Evolutionary conservation across 139 green algal genomes (phyloP), one percentile per base, ranked within the genome.

Genomic region (Chara braunii): DNA sequence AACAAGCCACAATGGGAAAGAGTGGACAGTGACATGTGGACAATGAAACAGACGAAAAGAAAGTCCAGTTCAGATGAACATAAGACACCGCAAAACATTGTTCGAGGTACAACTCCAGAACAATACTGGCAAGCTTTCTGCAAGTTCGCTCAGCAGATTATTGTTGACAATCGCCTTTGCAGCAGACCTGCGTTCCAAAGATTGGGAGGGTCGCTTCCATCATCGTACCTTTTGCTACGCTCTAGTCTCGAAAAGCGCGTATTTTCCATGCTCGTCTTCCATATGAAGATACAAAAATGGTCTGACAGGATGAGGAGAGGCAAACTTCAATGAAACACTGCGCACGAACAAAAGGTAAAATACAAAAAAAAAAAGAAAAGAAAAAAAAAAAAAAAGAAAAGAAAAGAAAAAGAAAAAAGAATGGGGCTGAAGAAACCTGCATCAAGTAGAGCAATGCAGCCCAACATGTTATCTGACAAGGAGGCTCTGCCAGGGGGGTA

Each of bases 321-420:
- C n/a, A n/a, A n/a, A n/a, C n/a, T n/a, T n/a, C n/a, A n/a, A n/a
- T n/a, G n/a, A n/a, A n/a, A n/a, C n/a, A n/a, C n/a, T n/a, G n/a
- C n/a, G n/a, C n/a, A n/a, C n/a, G n/a, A n/a, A n/a, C n/a, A n/a
- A n/a, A n/a, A n/a, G n/a, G n/a, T n/a, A 48, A 18, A 18, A 48
- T 14, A 18, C 14, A 14, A 18, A 48, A 28, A 7, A 22, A 28
- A 9, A 7, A 28, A 9, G 33, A 28, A 7, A 9, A 9, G 45
- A 56, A 9, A 9, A 7, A 9, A 28, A 56, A 7, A 28, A 56
- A 26, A 9, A 9, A 9, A 9, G 33, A 9, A 9, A 56, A 28
- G 45, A 56, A 7, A 28, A 56, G 45, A 28, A 56, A 28, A 28
- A 56, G 45, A 28, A 56, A n/a, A n/a, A n/a, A n/a, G n/a, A n/a